Base-by-base conservation (phyloP, 1,284 basidiomycete genomes). In the Sanghuangporus weigelae region DNA sequence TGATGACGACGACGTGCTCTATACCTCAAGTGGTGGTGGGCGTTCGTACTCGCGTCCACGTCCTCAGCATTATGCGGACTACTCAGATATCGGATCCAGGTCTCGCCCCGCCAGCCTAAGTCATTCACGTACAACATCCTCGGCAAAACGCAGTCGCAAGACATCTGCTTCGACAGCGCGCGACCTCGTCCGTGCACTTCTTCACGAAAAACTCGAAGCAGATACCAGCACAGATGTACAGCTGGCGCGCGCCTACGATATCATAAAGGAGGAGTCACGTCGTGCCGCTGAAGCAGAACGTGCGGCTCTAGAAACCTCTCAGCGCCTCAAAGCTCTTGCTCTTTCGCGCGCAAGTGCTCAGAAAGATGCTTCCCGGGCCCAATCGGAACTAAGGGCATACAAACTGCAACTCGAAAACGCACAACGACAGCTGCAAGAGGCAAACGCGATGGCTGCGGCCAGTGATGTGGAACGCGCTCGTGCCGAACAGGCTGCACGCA, bases 371-470 rank as follows among this genome's bases (percentile, higher is more conserved):
- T 65, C 73, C 12, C 79, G 79, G 38, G 76, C 80, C 2, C 77
- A 76, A 38, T 82, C 86, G 61, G 83, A 87, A 60, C 70, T 88
- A 14, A 75, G 79, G 57, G 58, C 88, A 60, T 87, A 87, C 72
- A 84, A 87, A 67, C 69, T 85, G 3, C 85, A 89, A 72, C 76
- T 87, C 38, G 81, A 84, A 35, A 81, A 81, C 68, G 87, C 87
- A 3, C 84, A 85, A 68, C 74, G 75, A 63, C 87, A 90, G 70
- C 83, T 90, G 49, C 66, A 72, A 23, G 78, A 79, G 54, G 80
- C 81, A 35, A 74, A 71, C 67, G 72, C 73, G 4, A 72, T 81
- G 2, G 80, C 84, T 68, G 71, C 72, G 12, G 78, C 84, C 67
- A 60, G 55, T n/a, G 64, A 66, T 44, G 26, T n/a, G 14, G 64